Percentiles rank a stretch among this genome's conserved stretches.
Conservation (phyloP, 2,329 filamentous ascomycete genomes). For the Cladosporium sp. region DNA sequence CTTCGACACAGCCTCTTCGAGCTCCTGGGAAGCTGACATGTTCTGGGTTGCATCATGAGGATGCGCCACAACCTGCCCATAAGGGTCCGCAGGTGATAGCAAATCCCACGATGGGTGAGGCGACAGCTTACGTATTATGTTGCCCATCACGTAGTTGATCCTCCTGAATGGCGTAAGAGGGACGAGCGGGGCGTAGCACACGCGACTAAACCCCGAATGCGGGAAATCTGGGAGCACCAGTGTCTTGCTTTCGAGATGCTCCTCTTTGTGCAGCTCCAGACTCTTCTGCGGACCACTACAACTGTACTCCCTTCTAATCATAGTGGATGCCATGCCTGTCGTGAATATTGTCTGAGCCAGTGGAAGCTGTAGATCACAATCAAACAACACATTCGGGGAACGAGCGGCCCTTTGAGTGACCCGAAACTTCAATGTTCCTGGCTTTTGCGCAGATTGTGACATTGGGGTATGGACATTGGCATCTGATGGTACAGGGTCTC, state of each 20-base stretch:
- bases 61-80: slow-evolving; percentile 26
- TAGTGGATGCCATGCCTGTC: slow-evolving; percentile 59
- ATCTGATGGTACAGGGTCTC: background rate
- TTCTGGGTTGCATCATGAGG: slow-evolving; percentile 15
- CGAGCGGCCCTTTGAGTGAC: too few species aligned
- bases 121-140: slow-evolving; percentile 66
- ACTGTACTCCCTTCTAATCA: slow-evolving; percentile 33
- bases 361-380: slow-evolving; percentile 46
- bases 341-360: slow-evolving; percentile 75
- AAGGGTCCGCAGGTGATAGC: background rate
- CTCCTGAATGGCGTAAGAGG: slow-evolving; percentile 59
- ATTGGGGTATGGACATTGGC: slow-evolving; percentile 12
- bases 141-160: slow-evolving; percentile 66
- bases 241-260: slow-evolving; percentile 20
- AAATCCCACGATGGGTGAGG: slow-evolving; percentile 13
- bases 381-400: background rate
- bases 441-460: slow-evolving; percentile 22
- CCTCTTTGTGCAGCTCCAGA: slow-evolving; percentile 20
- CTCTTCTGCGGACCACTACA: slow-evolving; percentile 19
- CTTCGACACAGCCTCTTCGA: slow-evolving; percentile 60
- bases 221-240: slow-evolving; percentile 18
- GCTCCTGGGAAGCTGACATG: slow-evolving; percentile 62
- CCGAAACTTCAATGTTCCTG: slow-evolving; percentile 25
- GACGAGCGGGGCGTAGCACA: slow-evolving; percentile 28
- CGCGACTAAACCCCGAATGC: background rate